Evolutionary conservation across 306 rosid species (phyloP), one percentile per base, ranked within the genome.

Genomic region (Prunus davidiana): DNA sequence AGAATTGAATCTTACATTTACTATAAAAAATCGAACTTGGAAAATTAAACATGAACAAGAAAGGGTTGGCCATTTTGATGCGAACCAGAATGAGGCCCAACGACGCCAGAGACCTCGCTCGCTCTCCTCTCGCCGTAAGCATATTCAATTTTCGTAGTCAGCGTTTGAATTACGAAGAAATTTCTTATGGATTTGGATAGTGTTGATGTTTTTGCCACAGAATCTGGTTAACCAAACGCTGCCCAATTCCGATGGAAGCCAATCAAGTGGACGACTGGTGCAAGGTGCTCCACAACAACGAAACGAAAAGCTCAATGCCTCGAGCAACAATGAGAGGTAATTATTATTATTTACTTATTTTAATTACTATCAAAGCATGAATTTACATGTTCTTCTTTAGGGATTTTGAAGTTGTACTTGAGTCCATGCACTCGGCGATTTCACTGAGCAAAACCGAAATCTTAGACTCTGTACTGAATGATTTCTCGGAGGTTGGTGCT

Each of bases 81-180:
- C 97, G 98, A 85, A 88, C 96, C 86, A 94, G 95, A 86, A 92
- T 94, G 98, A 90, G 84, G 66, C 89, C 89, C 18, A 22, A 20
- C 81, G 60, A 86, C 20, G 14, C 65, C 8, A 60, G 64, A 60
- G 65, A 83, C 58, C 82, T 84, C 81, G 73, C 96, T 78, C 85
- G 87, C 41, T 90, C 94, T 61, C 96, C 90, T 77, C 81, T 94
- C 62, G 69, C 84, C 41, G 97, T 94, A 56, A 76, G 92, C 25
- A n/a, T 4, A 3, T 24, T 75, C 38, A 63, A 6, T 43, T 72
- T 22, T 73, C 10, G 38, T 22, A 41, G 50, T 25, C 50, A 27
- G 32, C 25, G 47, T 32, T 16, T 47, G 45, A 69, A 16, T 46
- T 67, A 8, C 25, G 34, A 20, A 66, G 32, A 45, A 67, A 67